phyloP scores from a whole-genome alignment of 495 filamentous ascomycete genomes.

The Penicillium pulvis region DNA sequence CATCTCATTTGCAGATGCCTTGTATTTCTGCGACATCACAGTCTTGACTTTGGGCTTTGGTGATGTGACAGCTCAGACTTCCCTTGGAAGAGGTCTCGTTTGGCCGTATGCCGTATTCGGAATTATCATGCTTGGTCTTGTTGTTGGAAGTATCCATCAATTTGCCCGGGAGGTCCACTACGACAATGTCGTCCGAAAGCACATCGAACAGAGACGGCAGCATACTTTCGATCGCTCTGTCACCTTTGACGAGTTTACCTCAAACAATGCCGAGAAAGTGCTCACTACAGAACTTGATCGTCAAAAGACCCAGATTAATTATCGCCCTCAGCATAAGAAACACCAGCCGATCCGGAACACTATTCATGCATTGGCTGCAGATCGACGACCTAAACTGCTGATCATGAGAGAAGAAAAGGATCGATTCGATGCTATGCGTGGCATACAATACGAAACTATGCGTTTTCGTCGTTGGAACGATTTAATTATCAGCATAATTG shows the following conservation, averaged over 20 bases:
- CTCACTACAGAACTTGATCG: constrained; percentile 5
- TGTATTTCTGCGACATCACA: constrained; percentile 68
- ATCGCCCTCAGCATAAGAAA: constrained; percentile 14
- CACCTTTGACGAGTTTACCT: constrained; percentile 30
- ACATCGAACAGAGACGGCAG: constrained; percentile 59
- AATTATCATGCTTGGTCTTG: constrained; percentile 83
- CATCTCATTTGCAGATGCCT: constrained; percentile 55
- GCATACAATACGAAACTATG: constrained; percentile 67
- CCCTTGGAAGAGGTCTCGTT: constrained; percentile 64
- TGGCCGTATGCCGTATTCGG: constrained; percentile 85
- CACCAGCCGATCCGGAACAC: constrained; percentile 28
- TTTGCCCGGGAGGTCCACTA: constrained; percentile 64
- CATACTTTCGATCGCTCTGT: constrained; percentile 58
- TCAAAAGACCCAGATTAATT: constrained; percentile 11
- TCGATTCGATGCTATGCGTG: constrained; percentile 78
- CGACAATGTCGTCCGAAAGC: constrained; percentile 67
- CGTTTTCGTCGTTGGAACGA: constrained; percentile 69
- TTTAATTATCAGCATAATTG: constrained; percentile 65
- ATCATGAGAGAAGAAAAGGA: constrained; percentile 61
- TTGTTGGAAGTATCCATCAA: constrained; percentile 78
- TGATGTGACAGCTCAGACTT: constrained; percentile 50
- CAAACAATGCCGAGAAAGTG: not conserved
- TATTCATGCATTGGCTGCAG: constrained; percentile 22
- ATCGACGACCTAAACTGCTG: constrained; percentile 30
- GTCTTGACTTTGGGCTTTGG: constrained; percentile 69